These are phyloP conservation scores for Kuraishia piskuri DNA, from an alignment of 805 yeast genomes.

Conservation along the genomic window DNA sequence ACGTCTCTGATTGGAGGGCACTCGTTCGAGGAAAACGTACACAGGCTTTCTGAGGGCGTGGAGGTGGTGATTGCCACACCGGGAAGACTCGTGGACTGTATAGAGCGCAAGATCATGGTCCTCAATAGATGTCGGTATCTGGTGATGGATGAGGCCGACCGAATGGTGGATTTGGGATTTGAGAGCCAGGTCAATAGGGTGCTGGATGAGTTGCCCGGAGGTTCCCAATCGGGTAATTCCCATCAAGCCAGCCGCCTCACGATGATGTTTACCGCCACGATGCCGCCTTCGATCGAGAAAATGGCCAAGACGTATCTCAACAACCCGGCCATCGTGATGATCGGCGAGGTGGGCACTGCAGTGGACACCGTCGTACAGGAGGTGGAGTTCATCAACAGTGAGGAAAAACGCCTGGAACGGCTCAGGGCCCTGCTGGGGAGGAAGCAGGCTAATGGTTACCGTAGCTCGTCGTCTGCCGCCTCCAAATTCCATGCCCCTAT, in stretches of 20 bases:
- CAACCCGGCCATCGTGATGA: conserved; percentile 52
- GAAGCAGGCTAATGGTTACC: not conserved
- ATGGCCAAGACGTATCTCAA: conserved; percentile 55
- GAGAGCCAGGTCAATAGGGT: conserved; percentile 69
- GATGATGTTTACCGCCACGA: conserved; percentile 92
- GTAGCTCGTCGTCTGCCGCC: conserved; percentile 1
- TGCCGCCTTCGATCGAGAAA: conserved; percentile 65
- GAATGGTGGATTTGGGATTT: conserved; percentile 94
- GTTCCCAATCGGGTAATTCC: too few relatives aligned
- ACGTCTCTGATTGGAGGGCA: conserved; percentile 87
- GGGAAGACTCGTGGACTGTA: conserved; percentile 77
- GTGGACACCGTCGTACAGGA: conserved; percentile 63
- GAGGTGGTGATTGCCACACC: conserved; percentile 91
- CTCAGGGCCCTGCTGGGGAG: conserved; percentile 29
- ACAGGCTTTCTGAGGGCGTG: conserved; percentile 51
- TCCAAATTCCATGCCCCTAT: conserved; percentile 41
- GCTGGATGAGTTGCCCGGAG: conserved; percentile 30
- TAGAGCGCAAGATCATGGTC: conserved; percentile 57
- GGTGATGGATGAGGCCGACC: conserved; percentile 89
- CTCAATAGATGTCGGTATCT: conserved; percentile 56
- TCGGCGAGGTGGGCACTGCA: conserved; percentile 62
- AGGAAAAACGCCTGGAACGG: conserved; percentile 34
- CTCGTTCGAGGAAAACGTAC: conserved; percentile 63
- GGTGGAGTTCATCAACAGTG: conserved; percentile 42
- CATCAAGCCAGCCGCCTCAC: conserved; percentile 37